Base-by-base conservation (phyloP, 352 stramenopile species). In the Pythium scleroteichum region DNA sequence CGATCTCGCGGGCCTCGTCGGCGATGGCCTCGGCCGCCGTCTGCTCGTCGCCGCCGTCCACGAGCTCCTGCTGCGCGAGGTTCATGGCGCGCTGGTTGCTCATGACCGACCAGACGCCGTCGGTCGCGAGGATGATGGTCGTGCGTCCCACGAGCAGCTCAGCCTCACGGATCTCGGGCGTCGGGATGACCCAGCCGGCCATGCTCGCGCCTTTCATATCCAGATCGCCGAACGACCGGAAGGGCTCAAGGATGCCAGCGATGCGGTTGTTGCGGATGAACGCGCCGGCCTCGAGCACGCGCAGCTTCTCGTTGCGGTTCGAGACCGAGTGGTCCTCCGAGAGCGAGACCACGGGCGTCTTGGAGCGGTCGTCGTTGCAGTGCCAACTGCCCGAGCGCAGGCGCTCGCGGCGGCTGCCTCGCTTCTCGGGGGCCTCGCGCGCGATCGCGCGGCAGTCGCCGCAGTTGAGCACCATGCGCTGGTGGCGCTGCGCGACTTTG, bases 221-320 rank as follows among this genome's bases (percentile, higher is more conserved):
- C n/a, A 92, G 81, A 50, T 96, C 88, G 19, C 88, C 87, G 27
- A 96, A 88, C 5, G 79, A 83, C 20, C 88, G 73, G n/a, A 91
- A 94, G 2, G 90, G 85, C 32, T 91, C 87, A 5, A 96, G 49
- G 29, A 92, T 71, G 16, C 87, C 88, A 20, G 84, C 80, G 35
- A 96, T 79, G 10, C 85, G 82, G 13, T 76, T 76, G 54, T 88
- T 82, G 24, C 84, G 68, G 17, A 95, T 82, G 52, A 72, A 78
- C 20, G 79, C 88, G 24, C 88, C 88, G 27, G 76, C 87, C 27
- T 64, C 58, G 9, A 83, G 44, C 44, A 88, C 84, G 26, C 88
- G 79, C 58, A 69, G 62, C 38, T 77, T 78, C 59, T 96, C 88
- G 10, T 69, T 63, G 5, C 26, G 53, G 61, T 88, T 86, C 14